These are phyloP conservation scores for Claviceps maximensis DNA, from an alignment of 2,329 filamentous ascomycete species.

Conservation along the genomic window DNA sequence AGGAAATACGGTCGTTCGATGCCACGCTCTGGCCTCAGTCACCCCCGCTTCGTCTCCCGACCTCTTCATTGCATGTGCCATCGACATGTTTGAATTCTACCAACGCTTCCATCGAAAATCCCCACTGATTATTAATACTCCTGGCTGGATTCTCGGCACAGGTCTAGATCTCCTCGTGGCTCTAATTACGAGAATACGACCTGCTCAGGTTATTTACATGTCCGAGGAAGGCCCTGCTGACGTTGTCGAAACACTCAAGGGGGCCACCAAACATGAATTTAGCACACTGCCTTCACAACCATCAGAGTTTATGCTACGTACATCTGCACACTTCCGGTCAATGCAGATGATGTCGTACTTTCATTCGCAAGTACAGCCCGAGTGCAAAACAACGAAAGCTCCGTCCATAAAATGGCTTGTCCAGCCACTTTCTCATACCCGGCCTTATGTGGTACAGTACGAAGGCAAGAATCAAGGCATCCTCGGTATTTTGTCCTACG, in stretches of 20 bases:
- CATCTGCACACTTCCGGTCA: slow-evolving; percentile 50
- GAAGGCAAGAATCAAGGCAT: slow-evolving; percentile 37
- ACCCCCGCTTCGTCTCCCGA: slow-evolving; percentile 53
- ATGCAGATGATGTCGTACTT: slow-evolving; percentile 79
- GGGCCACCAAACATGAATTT: slow-evolving; percentile 30
- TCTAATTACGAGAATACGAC: slow-evolving; percentile 38
- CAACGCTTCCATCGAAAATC: slow-evolving; percentile 28
- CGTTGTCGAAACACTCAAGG: slow-evolving; percentile 38
- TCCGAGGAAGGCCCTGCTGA: slow-evolving; percentile 48
- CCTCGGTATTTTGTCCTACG: slow-evolving; percentile 53
- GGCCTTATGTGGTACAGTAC: slow-evolving; percentile 53
- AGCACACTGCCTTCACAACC: slow-evolving; percentile 45
- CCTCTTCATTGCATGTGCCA: slow-evolving; percentile 51
- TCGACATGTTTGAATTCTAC: slow-evolving; percentile 50
- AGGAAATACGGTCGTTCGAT: slow-evolving; percentile 33
- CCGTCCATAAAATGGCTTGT: slow-evolving; percentile 32
- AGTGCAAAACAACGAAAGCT: neutral
- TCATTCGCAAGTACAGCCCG: slow-evolving; percentile 28
- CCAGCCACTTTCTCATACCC: slow-evolving; percentile 39
- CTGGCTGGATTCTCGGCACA: slow-evolving; percentile 60
- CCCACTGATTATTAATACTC: slow-evolving; percentile 59
- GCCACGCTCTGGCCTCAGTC: slow-evolving; percentile 53
- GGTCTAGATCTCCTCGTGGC: slow-evolving; percentile 51
- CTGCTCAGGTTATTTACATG: slow-evolving; percentile 55
- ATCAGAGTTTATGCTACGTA: slow-evolving; percentile 41